Conservation (phyloP, 371 early-diverging fungal species). For the Apophysomyces variabilis region DNA sequence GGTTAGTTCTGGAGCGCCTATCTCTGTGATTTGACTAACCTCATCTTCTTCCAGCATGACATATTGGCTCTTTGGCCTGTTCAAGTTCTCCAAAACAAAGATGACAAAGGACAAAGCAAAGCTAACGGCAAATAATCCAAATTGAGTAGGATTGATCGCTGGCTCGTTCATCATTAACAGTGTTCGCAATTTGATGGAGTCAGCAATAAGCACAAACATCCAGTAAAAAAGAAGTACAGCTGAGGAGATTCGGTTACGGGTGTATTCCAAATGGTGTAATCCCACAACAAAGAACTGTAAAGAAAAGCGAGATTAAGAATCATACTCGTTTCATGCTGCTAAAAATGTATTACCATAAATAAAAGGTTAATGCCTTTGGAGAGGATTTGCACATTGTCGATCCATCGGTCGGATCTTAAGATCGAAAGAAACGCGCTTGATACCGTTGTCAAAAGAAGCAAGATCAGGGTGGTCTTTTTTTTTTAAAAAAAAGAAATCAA, state of each 20-base stretch:
- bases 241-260: conserved; percentile 67
- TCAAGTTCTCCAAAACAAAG: conserved; percentile 66
- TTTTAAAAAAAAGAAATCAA: conserved; percentile 1
- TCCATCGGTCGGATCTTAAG: conserved; percentile 30
- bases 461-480: conserved; percentile 32
- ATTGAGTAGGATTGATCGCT: conserved; percentile 37
- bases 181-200: conserved; percentile 67
- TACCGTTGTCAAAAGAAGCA: conserved; percentile 29
- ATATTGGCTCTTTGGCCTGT: conserved; percentile 66
- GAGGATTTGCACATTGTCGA: conserved; percentile 43
- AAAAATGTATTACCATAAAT: conserved; percentile 37
- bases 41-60: conserved; percentile 60
- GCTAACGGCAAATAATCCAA: conserved; percentile 43
- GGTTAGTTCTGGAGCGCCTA: neutral
- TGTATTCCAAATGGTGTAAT: conserved; percentile 73
- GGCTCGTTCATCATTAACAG: conserved; percentile 40
- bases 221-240: conserved; percentile 79
- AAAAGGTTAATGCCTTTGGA: conserved; percentile 32
- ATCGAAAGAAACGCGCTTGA: conserved; percentile 21
- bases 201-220: conserved; percentile 61
- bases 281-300: conserved; percentile 56
- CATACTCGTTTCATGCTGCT: conserved; percentile 10
- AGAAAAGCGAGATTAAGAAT: conserved; percentile 13
- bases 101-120: conserved; percentile 51
- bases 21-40: conserved; percentile 20